A percentile compares a stretch with the other conserved stretches of the same genome.
These are phyloP conservation scores for Raphanus raphanistrum DNA, from an alignment of 345 rosid species.

Conservation along the genomic window DNA sequence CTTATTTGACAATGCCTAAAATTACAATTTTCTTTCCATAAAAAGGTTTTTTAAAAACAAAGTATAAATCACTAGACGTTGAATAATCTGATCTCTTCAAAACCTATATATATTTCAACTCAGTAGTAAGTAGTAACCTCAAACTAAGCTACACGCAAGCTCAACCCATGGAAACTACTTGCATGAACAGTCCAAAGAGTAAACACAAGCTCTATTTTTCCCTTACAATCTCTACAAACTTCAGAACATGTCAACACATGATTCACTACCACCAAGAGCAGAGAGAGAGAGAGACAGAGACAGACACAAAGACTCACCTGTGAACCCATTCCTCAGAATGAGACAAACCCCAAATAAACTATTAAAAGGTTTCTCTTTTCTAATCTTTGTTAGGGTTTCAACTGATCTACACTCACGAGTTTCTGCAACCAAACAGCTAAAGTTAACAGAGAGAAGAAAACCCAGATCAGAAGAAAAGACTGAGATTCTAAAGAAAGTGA, in stretches of 20 bases:
- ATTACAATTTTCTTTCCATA: neutral
- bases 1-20: neutral
- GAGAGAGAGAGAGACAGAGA: neutral
- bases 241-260: conserved; percentile 11
- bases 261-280: conserved; percentile 10
- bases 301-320: conserved; percentile 11
- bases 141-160: conserved; percentile 22
- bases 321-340: conserved; percentile 28
- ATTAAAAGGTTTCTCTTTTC: neutral
- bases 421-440: conserved; percentile 4
- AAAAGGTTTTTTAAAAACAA: neutral
- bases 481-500: conserved; percentile 16
- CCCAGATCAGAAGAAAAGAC: conserved; percentile 34
- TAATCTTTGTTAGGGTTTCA: neutral
- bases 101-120: neutral
- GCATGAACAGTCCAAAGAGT: conserved; percentile 28
- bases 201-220: neutral
- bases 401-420: conserved; percentile 25
- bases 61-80: conserved; percentile 2
- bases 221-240: neutral
- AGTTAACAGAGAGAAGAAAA: conserved; percentile 22
- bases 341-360: conserved; percentile 3
- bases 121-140: neutral
- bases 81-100: neutral
- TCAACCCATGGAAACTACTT: conserved; percentile 21